phyloP scores from a whole-genome alignment of 2,329 filamentous ascomycete species.

The Saccharata proteae region DNA sequence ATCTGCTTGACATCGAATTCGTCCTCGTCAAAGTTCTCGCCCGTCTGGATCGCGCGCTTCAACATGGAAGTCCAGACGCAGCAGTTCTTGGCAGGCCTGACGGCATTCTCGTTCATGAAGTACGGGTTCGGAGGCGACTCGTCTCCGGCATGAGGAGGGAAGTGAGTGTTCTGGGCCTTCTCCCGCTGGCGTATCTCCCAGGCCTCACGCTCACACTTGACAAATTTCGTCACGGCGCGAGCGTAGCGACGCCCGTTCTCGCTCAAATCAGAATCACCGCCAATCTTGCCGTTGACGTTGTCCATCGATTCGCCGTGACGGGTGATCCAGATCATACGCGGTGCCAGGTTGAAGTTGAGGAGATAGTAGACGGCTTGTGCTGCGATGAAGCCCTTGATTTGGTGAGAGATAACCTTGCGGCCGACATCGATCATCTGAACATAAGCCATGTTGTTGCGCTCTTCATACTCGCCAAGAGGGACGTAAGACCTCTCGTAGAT shows the following conservation, averaged over 20 bases:
- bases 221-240: conserved; percentile 67
- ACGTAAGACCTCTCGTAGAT: conserved; percentile 94
- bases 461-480: conserved; percentile 81
- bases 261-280: conserved; percentile 77
- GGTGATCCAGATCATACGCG: conserved; percentile 96
- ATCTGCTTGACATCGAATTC: conserved; percentile 91
- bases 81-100: conserved; percentile 67
- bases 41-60: conserved; percentile 76
- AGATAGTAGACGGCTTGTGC: conserved; percentile 89
- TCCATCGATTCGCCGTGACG: conserved; percentile 85
- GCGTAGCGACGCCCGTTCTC: conserved; percentile 71
- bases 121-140: conserved; percentile 92
- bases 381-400: conserved; percentile 82
- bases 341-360: conserved; percentile 91
- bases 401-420: conserved; percentile 81
- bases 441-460: conserved; percentile 81
- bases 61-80: conserved; percentile 99
- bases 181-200: conserved; percentile 77
- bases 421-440: conserved; percentile 98
- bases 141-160: conserved; percentile 84
- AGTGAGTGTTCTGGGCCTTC: conserved; percentile 63
- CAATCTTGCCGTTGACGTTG: conserved; percentile 78
- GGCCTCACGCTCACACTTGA: conserved; percentile 63
- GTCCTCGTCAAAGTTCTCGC: conserved; percentile 85
- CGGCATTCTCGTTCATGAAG: conserved; percentile 34